Conservation (phyloP, 1,284 basidiomycete species). For the Sporisorium iseilematis-ciliati region DNA sequence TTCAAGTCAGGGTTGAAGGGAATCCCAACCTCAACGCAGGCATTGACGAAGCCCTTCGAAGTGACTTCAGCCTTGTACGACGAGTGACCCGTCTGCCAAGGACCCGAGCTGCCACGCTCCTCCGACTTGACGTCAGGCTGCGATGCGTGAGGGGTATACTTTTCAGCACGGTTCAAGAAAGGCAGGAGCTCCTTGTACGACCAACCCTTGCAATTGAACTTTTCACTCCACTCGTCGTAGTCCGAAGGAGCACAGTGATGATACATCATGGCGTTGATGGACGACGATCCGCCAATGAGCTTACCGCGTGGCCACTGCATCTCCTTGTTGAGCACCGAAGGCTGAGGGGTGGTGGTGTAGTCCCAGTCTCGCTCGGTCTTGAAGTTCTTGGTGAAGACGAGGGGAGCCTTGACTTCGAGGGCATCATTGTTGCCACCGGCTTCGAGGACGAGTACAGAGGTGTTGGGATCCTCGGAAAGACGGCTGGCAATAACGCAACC, state of each 20-base stretch:
- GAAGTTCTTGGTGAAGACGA: conserved; percentile 57
- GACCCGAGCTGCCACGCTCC: conserved; percentile 53
- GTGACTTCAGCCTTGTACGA: conserved; percentile 48
- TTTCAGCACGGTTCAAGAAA: conserved; percentile 45
- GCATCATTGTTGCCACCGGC: conserved; percentile 55
- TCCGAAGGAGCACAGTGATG: conserved; percentile 53
- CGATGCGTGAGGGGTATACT: conserved; percentile 48
- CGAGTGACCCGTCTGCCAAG: conserved; percentile 56
- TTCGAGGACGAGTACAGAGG: conserved; percentile 57
- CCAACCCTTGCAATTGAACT: conserved; percentile 58
- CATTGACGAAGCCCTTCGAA: conserved; percentile 54
- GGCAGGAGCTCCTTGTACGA: conserved; percentile 48
- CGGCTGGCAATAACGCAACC: conserved; percentile 59
- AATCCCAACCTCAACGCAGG: conserved; percentile 53
- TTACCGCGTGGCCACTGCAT: conserved; percentile 57
- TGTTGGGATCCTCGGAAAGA: conserved; percentile 53
- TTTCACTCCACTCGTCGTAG: conserved; percentile 56
- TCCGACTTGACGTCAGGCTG: conserved; percentile 48
- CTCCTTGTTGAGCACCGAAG: conserved; percentile 33
- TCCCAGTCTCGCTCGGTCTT: conserved; percentile 57
- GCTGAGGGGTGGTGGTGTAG: conserved; percentile 56
- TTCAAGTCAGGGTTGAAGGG: conserved; percentile 54
- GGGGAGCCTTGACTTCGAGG: conserved; percentile 52
- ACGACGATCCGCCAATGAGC: conserved; percentile 70
- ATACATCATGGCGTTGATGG: conserved; percentile 71